Conservation (phyloP, 352 stramenopile species). For the Globisporangium middletonii region DNA sequence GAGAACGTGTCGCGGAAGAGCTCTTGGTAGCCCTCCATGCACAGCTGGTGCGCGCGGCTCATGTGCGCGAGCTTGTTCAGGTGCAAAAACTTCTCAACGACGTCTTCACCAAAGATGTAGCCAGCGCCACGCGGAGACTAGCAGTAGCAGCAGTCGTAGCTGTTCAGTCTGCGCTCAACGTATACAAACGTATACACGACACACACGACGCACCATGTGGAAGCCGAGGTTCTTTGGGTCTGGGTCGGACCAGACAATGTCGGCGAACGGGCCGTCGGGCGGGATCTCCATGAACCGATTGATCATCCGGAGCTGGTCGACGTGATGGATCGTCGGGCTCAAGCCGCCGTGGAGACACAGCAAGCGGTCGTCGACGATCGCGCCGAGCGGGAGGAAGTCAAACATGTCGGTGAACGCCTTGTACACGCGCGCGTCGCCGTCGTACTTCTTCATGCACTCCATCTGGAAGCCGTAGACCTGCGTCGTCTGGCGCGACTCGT, state of each 20-base stretch:
- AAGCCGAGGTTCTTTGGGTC: slow-evolving; percentile 83
- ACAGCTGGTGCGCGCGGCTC: slow-evolving; percentile 77
- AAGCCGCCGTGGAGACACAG: slow-evolving; percentile 65
- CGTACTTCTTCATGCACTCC: slow-evolving; percentile 84
- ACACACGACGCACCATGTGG: slow-evolving; percentile 35
- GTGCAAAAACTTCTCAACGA: slow-evolving; percentile 81
- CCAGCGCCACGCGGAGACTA: slow-evolving; percentile 72
- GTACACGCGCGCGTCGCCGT: slow-evolving; percentile 63
- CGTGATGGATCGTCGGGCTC: slow-evolving; percentile 60
- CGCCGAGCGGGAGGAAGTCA: slow-evolving; percentile 77
- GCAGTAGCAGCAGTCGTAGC: background rate
- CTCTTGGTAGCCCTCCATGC: slow-evolving; percentile 81
- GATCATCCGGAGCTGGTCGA: slow-evolving; percentile 93
- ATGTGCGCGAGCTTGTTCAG: slow-evolving; percentile 79
- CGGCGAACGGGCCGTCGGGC: slow-evolving; percentile 66
- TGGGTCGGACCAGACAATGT: slow-evolving; percentile 84
- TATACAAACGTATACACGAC: background rate
- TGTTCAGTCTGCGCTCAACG: too few species aligned
- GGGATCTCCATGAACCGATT: slow-evolving; percentile 78
- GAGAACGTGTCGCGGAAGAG: slow-evolving; percentile 73
- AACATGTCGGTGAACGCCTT: slow-evolving; percentile 80
- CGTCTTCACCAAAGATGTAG: slow-evolving; percentile 86
- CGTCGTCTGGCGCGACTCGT: slow-evolving; percentile 88
- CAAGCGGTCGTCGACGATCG: slow-evolving; percentile 60
- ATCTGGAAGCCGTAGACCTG: slow-evolving; percentile 84